A percentile compares a stretch with the other conserved stretches of the same genome.
Conservation (phyloP, 345 rosid genomes). For the Excoecaria cochinchinensis region DNA sequence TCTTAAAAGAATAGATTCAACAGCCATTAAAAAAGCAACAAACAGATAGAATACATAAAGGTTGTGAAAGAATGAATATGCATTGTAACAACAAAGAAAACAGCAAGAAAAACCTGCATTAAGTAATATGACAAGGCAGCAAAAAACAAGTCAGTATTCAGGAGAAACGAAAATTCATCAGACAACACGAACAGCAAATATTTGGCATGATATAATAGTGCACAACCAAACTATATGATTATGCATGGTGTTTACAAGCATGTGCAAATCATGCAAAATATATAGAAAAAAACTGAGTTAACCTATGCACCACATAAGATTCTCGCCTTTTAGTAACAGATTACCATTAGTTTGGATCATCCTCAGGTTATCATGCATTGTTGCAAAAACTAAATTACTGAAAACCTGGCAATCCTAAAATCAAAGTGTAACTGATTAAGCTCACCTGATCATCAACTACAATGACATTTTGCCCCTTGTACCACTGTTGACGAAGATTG, state of each 20-base stretch:
- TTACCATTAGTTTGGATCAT: neutral
- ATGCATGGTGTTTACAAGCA: neutral
- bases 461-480: conserved; percentile 35
- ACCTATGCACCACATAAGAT: neutral
- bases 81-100: neutral
- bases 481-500: conserved; percentile 33
- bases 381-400: neutral
- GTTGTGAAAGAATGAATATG: neutral
- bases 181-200: neutral
- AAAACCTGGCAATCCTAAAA: neutral
- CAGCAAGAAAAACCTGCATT: neutral
- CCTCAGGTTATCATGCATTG: neutral
- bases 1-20: neutral
- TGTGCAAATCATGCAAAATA: neutral
- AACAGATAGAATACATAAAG: neutral
- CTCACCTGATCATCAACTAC: conserved; percentile 49
- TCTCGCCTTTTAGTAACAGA: neutral
- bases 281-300: neutral
- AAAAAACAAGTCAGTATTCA: neutral
- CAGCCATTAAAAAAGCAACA: neutral
- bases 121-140: neutral
- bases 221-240: neutral
- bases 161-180: neutral
- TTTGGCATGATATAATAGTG: neutral
- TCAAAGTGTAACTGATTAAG: conserved; percentile 3